Percentiles rank a stretch among this genome's conserved stretches.
phyloP scores from a whole-genome alignment of 208 protist genomes.

The Kentomonas sorsogonicus region DNA sequence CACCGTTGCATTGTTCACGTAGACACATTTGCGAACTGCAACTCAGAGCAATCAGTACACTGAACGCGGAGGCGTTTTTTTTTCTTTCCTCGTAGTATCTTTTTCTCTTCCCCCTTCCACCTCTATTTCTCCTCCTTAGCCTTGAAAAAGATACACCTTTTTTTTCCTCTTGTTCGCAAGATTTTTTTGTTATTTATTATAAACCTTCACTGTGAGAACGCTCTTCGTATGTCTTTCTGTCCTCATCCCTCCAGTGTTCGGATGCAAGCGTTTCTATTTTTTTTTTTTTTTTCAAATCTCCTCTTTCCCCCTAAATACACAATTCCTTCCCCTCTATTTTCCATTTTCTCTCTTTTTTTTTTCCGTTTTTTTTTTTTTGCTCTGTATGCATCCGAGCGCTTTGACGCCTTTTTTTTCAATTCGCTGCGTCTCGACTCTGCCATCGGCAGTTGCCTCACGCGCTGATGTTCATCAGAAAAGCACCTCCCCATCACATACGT shows the following conservation, averaged over 20 bases:
- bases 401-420: not conserved
- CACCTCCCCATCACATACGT: no score
- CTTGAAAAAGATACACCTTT: not conserved
- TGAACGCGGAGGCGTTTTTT: slow-evolving; percentile 1
- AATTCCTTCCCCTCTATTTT: not conserved
- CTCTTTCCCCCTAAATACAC: not conserved
- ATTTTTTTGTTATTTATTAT: not conserved
- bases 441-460: no score
- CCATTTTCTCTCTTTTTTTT: not conserved
- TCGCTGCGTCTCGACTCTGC: not conserved
- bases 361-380: not conserved
- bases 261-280: not conserved
- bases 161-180: no score
- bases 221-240: not conserved
- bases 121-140: not conserved
- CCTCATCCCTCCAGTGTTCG: not conserved
- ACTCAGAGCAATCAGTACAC: not conserved
- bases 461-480: no score
- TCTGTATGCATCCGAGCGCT: not conserved
- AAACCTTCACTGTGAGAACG: not conserved
- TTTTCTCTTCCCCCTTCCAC: slow-evolving; percentile 3
- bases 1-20: no score
- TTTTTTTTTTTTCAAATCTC: not conserved
- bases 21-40: no score
- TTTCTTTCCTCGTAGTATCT: not conserved